Percentiles rank a stretch among this genome's conserved stretches.
These are phyloP conservation scores for Penicillium samsonianum DNA, from an alignment of 495 filamentous ascomycete genomes.

Conservation along the genomic window DNA sequence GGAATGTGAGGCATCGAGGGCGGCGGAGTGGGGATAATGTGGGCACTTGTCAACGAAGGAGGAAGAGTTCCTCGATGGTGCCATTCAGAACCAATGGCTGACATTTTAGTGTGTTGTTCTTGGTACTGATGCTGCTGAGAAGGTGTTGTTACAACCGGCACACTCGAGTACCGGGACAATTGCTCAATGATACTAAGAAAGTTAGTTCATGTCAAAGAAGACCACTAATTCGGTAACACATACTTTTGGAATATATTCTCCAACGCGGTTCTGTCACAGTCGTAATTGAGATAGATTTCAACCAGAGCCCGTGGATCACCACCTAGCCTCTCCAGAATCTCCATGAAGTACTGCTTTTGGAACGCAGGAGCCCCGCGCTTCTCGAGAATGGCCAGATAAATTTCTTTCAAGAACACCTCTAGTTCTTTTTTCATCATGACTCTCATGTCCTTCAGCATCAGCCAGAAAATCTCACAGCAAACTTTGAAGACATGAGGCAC, in stretches of 20 bases:
- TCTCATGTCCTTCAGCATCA: constrained; percentile 92
- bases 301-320: constrained; percentile 86
- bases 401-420: constrained; percentile 96
- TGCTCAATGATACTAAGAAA: constrained; percentile 77
- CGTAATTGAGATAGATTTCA: constrained; percentile 97
- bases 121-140: constrained; percentile 82
- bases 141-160: constrained; percentile 69
- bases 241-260: constrained; percentile 94
- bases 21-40: constrained; percentile 53
- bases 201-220: constrained; percentile 20
- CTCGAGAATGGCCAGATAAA: constrained; percentile 92
- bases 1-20: constrained; percentile 64
- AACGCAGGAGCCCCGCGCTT: constrained; percentile 80
- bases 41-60: constrained; percentile 78
- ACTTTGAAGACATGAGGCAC: constrained; percentile 91
- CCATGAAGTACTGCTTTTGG: constrained; percentile 91
- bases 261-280: constrained; percentile 87
- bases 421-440: constrained; percentile 98
- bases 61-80: constrained; percentile 80
- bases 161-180: constrained; percentile 76
- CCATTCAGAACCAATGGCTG: constrained; percentile 67
- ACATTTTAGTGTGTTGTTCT: constrained; percentile 67
- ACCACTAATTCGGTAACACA: constrained; percentile 8
- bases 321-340: constrained; percentile 77
- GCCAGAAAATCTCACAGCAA: constrained; percentile 95